These are phyloP conservation scores for Blepharisma japonicum DNA, from an alignment of 73 alveolate species.

Conservation along the genomic window DNA sequence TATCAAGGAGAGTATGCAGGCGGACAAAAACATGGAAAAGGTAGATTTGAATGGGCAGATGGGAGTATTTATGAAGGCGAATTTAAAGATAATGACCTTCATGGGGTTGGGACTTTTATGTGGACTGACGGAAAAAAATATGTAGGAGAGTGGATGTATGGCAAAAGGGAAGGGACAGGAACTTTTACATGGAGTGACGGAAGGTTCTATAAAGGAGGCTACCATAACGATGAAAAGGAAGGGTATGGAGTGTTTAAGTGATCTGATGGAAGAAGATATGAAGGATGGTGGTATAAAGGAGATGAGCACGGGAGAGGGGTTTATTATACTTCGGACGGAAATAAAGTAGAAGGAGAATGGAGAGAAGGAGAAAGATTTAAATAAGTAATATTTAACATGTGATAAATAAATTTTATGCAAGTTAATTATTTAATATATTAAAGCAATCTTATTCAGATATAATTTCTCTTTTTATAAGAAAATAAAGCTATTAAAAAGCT, in stretches of 20 bases:
- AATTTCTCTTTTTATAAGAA: no score
- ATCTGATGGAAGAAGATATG: slow-evolving; percentile 64
- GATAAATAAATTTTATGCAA: no score
- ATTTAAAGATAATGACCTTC: slow-evolving; percentile 58
- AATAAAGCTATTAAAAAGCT: no score
- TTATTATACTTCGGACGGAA: slow-evolving; percentile 50
- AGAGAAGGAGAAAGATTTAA: slow-evolving; percentile 54
- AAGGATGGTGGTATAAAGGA: slow-evolving; percentile 63
- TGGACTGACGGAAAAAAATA: slow-evolving; percentile 82
- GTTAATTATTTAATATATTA: no score
- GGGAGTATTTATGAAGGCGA: slow-evolving; percentile 68
- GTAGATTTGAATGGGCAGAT: slow-evolving; percentile 53
- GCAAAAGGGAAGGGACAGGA: slow-evolving; percentile 75
- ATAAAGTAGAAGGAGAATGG: slow-evolving; percentile 64
- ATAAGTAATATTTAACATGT: no score
- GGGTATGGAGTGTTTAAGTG: slow-evolving; percentile 56
- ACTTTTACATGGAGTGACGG: slow-evolving; percentile 71
- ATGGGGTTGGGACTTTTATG: slow-evolving; percentile 67
- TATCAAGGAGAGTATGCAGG: slow-evolving; percentile 68
- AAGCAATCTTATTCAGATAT: no score
- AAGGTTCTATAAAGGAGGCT: slow-evolving; percentile 58
- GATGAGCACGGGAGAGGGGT: slow-evolving; percentile 70
- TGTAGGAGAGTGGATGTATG: slow-evolving; percentile 72
- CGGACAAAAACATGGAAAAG: slow-evolving; percentile 70
- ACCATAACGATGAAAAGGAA: slow-evolving; percentile 47